Conservation (phyloP, 2,329 filamentous ascomycete species). For the Fusarium musae region DNA sequence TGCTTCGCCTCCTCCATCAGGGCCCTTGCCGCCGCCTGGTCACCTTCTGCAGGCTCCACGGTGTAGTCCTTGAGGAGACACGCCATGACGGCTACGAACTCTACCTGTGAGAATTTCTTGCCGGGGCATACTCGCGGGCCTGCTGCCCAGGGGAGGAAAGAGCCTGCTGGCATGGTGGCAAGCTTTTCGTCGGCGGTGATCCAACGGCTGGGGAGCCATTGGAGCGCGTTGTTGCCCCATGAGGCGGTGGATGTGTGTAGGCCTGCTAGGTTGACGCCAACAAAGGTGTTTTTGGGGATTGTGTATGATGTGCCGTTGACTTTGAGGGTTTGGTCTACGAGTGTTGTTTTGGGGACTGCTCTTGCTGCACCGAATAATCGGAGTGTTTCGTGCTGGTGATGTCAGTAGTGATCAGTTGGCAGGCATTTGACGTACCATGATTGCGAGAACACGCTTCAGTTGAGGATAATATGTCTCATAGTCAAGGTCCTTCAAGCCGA, state of each 20-base stretch:
- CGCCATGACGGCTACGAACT: slow-evolving; percentile 39
- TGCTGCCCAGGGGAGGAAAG: slow-evolving; percentile 33
- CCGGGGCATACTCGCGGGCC: slow-evolving; percentile 35
- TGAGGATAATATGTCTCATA: slow-evolving; percentile 36
- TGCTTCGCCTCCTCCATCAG: slow-evolving; percentile 39
- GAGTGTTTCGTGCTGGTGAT: slow-evolving; percentile 29
- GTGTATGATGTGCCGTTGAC: slow-evolving; percentile 29
- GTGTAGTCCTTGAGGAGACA: slow-evolving; percentile 27
- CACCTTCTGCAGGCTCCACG: slow-evolving; percentile 30
- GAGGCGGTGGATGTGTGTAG: slow-evolving; percentile 29
- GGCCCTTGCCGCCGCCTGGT: slow-evolving; percentile 12
- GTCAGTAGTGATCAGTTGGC: background rate
- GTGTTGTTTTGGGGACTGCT: slow-evolving; percentile 32
- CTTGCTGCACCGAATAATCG: slow-evolving; percentile 34
- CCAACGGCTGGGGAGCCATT: slow-evolving; percentile 39
- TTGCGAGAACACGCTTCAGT: slow-evolving; percentile 32
- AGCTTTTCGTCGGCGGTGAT: slow-evolving; percentile 26
- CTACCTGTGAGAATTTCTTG: slow-evolving; percentile 42
- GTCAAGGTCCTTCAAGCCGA: slow-evolving; percentile 22
- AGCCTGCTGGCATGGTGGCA: slow-evolving; percentile 9
- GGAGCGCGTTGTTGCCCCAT: slow-evolving; percentile 34
- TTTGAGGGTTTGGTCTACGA: slow-evolving; percentile 24
- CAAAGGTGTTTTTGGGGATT: slow-evolving; percentile 31
- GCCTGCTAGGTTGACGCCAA: slow-evolving; percentile 33
- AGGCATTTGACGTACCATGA: slow-evolving; percentile 17